Evolutionary conservation across 768 basidiomycete genomes (phyloP), one percentile per base, ranked within the genome.

Genomic region (Collybia nuda): DNA sequence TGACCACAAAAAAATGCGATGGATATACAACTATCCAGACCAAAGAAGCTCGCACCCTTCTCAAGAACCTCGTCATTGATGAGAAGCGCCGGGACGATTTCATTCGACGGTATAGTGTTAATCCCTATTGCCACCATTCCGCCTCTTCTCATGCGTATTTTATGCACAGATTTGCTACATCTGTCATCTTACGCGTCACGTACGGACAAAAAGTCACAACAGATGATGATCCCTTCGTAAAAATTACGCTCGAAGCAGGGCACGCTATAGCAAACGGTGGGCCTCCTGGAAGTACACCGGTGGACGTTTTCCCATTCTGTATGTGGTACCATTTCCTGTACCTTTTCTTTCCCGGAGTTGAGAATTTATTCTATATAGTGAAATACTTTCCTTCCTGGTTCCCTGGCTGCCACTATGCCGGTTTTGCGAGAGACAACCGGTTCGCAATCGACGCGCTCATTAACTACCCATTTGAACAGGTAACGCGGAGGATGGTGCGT

Each of bases 101-200:
- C 47, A 50, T 73, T 19, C 53, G 60, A 15, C 61, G 62, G 68
- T 73, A n/a, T 51, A 18, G 54, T 26, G n/a, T n/a, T n/a, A n/a
- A n/a, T n/a, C n/a, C n/a, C n/a, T n/a, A n/a, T n/a, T n/a, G n/a
- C n/a, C n/a, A n/a, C n/a, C n/a, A n/a, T n/a, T 38, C 32, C 19
- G 19, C 24, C 37, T 24, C 21, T 22, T 15, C 24, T 8, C 32
- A 44, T 3, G 21, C 7, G 24, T 19, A 26, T 4, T 7, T 7
- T 26, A 26, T 26, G 24, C 3, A 26, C 24, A 62, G 59, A 14
- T 64, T 44, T 47, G 21, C 61, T 5, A 57, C 54, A 9, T 47
- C 47, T 15, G 38, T 56, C 8, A 56, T 60, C 12, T 55, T 59
- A 26, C 14, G 47, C 7, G 29, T 64, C 35, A 47, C 57, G 4